Percentiles rank a stretch among this genome's conserved stretches.
Evolutionary conservation across 2,329 filamentous ascomycete species (phyloP).

Genomic region (Sphaerulina musiva): DNA sequence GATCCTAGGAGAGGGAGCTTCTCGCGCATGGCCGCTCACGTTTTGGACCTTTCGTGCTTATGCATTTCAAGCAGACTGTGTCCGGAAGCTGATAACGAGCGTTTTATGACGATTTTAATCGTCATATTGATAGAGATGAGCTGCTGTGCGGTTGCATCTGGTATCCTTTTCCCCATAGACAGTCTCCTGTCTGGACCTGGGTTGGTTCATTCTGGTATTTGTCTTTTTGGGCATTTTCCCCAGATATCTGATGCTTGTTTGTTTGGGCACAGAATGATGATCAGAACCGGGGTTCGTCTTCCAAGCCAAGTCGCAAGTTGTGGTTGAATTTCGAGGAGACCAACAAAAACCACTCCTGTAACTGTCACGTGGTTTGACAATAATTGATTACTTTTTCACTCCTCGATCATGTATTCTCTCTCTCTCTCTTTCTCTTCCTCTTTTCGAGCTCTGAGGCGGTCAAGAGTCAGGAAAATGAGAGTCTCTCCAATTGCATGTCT

Average conservation of each 20-base stretch:
- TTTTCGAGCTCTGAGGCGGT: too few species aligned
- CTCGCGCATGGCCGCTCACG: slow-evolving; percentile 33
- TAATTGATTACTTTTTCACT: not conserved
- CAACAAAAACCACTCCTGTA: not conserved
- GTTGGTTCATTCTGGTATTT: slow-evolving; percentile 26
- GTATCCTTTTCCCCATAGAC: slow-evolving; percentile 32
- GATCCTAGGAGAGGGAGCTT: slow-evolving; percentile 30
- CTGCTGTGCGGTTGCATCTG: slow-evolving; percentile 30
- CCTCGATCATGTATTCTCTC: not conserved
- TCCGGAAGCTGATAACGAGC: slow-evolving; percentile 26
- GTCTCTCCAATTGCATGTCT: too few species aligned
- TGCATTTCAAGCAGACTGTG: slow-evolving; percentile 13
- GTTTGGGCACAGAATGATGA: not conserved
- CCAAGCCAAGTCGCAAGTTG: not conserved
- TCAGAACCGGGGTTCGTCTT: not conserved
- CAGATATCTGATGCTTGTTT: slow-evolving; percentile 17
- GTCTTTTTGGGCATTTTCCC: slow-evolving; percentile 5
- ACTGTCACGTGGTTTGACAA: slow-evolving; percentile 20
- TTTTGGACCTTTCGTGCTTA: slow-evolving; percentile 25
- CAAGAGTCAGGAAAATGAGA: too few species aligned
- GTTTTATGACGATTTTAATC: slow-evolving; percentile 13
- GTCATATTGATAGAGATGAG: slow-evolving; percentile 26
- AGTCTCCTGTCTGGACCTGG: slow-evolving; percentile 16
- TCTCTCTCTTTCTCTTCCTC: too few species aligned
- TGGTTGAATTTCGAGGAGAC: slow-evolving; percentile 12